Evolutionary conservation across 2,329 filamentous ascomycete species (phyloP).

Genomic region (Penicillium sp.): DNA sequence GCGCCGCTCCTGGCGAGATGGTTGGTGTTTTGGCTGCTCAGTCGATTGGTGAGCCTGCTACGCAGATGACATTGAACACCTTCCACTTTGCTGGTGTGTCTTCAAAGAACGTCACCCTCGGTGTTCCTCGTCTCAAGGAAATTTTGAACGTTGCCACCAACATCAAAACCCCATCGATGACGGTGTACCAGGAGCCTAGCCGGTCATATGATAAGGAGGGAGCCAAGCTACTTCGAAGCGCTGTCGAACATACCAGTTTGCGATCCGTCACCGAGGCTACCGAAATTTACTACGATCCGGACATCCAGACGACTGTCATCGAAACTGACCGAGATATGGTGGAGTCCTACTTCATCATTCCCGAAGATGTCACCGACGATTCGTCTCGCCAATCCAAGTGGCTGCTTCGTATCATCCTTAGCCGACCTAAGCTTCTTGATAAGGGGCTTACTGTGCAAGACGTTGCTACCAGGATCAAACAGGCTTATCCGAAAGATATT

Average conservation of each 20-base stretch:
- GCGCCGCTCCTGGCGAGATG: slow-evolving; percentile 95
- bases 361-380: slow-evolving; percentile 75
- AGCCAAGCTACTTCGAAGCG: slow-evolving; percentile 83
- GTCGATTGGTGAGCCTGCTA: slow-evolving; percentile 97
- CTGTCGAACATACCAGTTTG: slow-evolving; percentile 92
- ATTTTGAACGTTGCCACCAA: slow-evolving; percentile 97
- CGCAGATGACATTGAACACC: slow-evolving; percentile 99
- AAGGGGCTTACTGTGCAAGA: slow-evolving; percentile 88
- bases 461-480: slow-evolving; percentile 86
- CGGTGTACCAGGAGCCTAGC: slow-evolving; percentile 75
- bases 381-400: slow-evolving; percentile 79
- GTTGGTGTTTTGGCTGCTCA: slow-evolving; percentile 96
- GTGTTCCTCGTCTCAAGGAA: slow-evolving; percentile 98
- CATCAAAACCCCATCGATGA: slow-evolving; percentile 98
- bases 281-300: slow-evolving; percentile 97
- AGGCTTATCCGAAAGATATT: slow-evolving; percentile 81
- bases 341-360: slow-evolving; percentile 94
- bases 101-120: slow-evolving; percentile 98
- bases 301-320: slow-evolving; percentile 83
- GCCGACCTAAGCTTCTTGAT: slow-evolving; percentile 92
- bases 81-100: slow-evolving; percentile 99
- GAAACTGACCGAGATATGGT: slow-evolving; percentile 90
- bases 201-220: slow-evolving; percentile 71
- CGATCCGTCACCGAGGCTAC: slow-evolving; percentile 89
- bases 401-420: slow-evolving; percentile 90